Conservation (phyloP, 179 eudicot genomes). For the Gypsophila paniculata region DNA sequence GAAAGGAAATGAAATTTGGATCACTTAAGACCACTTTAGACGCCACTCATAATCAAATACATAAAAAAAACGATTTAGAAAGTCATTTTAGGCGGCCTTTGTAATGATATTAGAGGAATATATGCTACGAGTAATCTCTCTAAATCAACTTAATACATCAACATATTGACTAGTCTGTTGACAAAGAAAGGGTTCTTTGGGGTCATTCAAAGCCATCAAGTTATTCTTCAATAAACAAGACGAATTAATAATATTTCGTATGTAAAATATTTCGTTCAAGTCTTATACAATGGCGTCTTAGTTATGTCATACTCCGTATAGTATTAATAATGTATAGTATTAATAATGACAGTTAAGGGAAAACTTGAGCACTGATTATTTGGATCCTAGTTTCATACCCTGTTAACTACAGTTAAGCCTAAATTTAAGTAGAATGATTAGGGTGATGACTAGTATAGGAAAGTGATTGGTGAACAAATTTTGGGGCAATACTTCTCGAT, state of each 20-base stretch:
- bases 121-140: too few species aligned
- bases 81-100: constrained; percentile 18
- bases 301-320: not conserved
- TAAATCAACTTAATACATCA: not conserved
- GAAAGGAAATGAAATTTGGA: not conserved
- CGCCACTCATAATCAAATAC: constrained; percentile 4
- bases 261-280: not conserved
- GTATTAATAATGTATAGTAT: constrained; percentile 6
- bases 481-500: not conserved
- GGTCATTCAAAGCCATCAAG: not conserved
- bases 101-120: not conserved
- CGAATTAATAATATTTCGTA: not conserved
- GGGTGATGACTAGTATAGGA: constrained; percentile 2
- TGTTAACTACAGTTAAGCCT: not conserved
- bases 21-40: constrained; percentile 6
- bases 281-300: not conserved
- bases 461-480: not conserved
- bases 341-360: not conserved
- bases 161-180: not conserved
- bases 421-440: not conserved
- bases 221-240: not conserved
- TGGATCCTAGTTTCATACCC: not conserved
- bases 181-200: not conserved
- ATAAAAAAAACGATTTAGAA: not conserved
- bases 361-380: not conserved